phyloP scores from a whole-genome alignment of 2,329 filamentous ascomycete genomes.

The Fonsecaea monophora region DNA sequence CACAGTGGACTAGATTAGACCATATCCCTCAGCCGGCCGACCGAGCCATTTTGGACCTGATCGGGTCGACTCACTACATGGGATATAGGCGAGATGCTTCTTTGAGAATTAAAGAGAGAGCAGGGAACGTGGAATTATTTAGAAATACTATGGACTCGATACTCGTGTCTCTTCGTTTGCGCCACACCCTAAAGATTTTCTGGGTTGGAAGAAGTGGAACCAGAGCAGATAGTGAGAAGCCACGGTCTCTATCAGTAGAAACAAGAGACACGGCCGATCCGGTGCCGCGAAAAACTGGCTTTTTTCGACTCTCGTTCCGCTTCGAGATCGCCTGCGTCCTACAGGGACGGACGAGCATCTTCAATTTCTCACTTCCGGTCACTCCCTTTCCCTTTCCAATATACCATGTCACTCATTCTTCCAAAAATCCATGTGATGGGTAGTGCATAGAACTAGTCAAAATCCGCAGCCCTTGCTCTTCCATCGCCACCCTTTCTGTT shows the following conservation, averaged over 20 bases:
- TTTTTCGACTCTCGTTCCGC: not conserved
- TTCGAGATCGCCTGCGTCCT: not conserved
- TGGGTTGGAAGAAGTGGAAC: not conserved
- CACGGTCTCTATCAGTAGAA: not conserved
- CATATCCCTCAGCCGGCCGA: too few species aligned
- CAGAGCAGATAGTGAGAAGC: not conserved
- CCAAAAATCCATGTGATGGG: not conserved
- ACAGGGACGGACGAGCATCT: not conserved
- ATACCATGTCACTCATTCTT: not conserved
- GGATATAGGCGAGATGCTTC: too few species aligned
- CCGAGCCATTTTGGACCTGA: too few species aligned
- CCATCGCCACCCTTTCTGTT: constrained; percentile 16
- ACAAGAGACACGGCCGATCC: not conserved
- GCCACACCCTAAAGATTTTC: not conserved
- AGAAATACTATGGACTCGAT: not conserved
- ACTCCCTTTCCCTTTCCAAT: not conserved
- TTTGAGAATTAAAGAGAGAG: too few species aligned
- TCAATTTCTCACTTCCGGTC: not conserved
- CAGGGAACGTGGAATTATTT: too few species aligned
- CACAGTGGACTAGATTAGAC: too few species aligned
- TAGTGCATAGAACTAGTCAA: constrained; percentile 19
- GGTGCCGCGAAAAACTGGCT: not conserved
- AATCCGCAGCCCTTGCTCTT: constrained; percentile 32
- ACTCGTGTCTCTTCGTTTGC: not conserved
- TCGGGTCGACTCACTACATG: too few species aligned